A percentile compares a stretch with the other conserved stretches of the same genome.
phyloP scores from a whole-genome alignment of 2,329 filamentous ascomycete genomes.

The Plectosphaerella plurivora region DNA sequence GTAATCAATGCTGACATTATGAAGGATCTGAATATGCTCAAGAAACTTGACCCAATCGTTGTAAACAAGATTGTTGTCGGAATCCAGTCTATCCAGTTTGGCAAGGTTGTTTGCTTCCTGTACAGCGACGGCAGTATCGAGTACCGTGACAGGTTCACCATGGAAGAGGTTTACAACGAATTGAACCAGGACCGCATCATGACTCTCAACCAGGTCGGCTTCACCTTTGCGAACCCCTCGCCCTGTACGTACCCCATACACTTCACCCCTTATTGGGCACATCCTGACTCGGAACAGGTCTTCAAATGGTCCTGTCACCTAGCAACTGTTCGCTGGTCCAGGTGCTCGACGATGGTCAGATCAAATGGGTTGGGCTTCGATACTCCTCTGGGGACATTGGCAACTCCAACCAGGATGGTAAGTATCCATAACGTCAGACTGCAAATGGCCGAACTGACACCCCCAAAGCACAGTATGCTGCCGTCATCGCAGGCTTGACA shows the following conservation, averaged over 20 bases:
- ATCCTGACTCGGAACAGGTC: constrained; percentile 30
- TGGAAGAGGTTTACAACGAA: constrained; percentile 63
- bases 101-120: constrained; percentile 66
- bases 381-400: constrained; percentile 45
- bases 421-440: background rate
- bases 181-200: constrained; percentile 61
- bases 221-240: constrained; percentile 62
- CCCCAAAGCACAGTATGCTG: constrained; percentile 44
- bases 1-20: background rate
- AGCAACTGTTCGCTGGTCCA: constrained; percentile 56
- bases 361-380: constrained; percentile 54
- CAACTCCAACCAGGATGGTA: constrained; percentile 44
- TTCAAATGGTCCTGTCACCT: constrained; percentile 58
- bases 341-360: constrained; percentile 51
- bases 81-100: constrained; percentile 64
- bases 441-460: constrained; percentile 7
- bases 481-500: constrained; percentile 58
- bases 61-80: constrained; percentile 68
- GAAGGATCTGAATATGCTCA: constrained; percentile 34
- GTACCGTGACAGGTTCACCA: constrained; percentile 70
- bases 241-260: constrained; percentile 46
- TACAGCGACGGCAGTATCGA: constrained; percentile 80
- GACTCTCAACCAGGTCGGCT: constrained; percentile 72
- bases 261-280: constrained; percentile 1
- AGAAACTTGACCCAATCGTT: constrained; percentile 62